A percentile compares a stretch with the other conserved stretches of the same genome.
These are phyloP conservation scores for Boeremia lycopersici DNA, from an alignment of 2,329 filamentous ascomycete species.

Conservation along the genomic window DNA sequence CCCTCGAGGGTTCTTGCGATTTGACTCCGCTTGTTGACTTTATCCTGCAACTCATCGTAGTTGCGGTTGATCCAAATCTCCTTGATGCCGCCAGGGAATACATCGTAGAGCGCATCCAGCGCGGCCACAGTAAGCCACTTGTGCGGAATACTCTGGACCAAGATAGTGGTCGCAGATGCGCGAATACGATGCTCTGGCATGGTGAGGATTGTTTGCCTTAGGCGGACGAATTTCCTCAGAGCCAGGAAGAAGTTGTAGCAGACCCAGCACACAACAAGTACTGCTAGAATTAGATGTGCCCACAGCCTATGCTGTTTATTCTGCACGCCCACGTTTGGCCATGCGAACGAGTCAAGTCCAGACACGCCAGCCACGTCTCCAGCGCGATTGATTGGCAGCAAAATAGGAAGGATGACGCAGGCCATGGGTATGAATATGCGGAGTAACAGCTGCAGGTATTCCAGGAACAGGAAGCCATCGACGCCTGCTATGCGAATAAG, in stretches of 20 bases:
- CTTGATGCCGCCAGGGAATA: conserved; percentile 91
- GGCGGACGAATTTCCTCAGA: conserved; percentile 83
- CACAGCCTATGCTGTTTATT: conserved; percentile 73
- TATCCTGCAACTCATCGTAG: conserved; percentile 80
- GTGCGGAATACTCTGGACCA: conserved; percentile 86
- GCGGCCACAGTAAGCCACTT: conserved; percentile 90
- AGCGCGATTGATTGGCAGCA: conserved; percentile 82
- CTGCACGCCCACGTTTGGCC: conserved; percentile 76
- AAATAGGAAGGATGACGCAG: conserved; percentile 77
- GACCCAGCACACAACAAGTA: conserved; percentile 80
- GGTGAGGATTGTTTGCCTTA: conserved; percentile 92
- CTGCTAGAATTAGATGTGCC: conserved; percentile 81
- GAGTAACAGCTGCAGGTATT: conserved; percentile 83
- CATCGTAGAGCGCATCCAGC: conserved; percentile 84
- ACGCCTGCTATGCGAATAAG: conserved; percentile 95
- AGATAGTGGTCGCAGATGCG: conserved; percentile 92
- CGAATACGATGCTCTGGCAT: conserved; percentile 91
- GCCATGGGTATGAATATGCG: conserved; percentile 91
- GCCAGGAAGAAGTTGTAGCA: conserved; percentile 88
- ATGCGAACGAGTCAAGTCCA: conserved; percentile 77
- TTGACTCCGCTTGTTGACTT: conserved; percentile 75
- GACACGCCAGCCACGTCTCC: conserved; percentile 63
- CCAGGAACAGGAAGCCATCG: conserved; percentile 96
- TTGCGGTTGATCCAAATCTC: conserved; percentile 98
- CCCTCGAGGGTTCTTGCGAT: conserved; percentile 75